Evolutionary conservation across 345 rosid species (phyloP), one percentile per base, ranked within the genome.

Genomic region (Heritiera littoralis): DNA sequence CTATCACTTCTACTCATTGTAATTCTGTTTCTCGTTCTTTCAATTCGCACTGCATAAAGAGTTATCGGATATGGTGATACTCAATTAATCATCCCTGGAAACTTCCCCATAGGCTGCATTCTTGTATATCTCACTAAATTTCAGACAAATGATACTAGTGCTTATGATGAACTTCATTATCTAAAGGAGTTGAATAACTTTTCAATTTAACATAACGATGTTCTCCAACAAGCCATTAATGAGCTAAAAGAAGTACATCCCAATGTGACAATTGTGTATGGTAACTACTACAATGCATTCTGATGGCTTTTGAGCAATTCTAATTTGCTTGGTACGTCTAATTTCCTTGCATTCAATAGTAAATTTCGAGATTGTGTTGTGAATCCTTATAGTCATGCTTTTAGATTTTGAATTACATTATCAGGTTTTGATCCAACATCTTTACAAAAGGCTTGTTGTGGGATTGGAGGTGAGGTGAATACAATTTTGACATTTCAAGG

Each of bases 41-140:
- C 15, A 28, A 63, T 63, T 63, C 9, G 12, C 3, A 63, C 17
- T 32, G 18, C 13, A 9, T 5, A 64, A 43, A 64, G n/a, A 64
- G 43, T 64, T 14, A 64, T 32, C 0, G n/a, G 9, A 13, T 64
- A 12, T 64, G 67, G n/a, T 64, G 67, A 41, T 63, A 30, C 41
- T 63, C 66, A 41, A 40, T 1, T 63, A 63, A 6, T 64, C 1
- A 43, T 64, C 4, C 67, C 67, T 6, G 67, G 43, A 32, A 32
- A 30, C 67, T 64, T 64, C 67, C 67, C 67, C n/a, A 64, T 64
- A 13, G 43, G 67, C 67, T 64, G 67, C n/a, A 6, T 32, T 13
- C 67, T 43, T 64, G 1, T 32, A 14, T 64, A 28, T 32, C 67
- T 64, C 67, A 13, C n/a, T 13, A 14, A 5, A 32, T 32, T 64